Evolutionary conservation across 192 early-diverging fungal genomes (phyloP).

Genomic region (Chytriomyces hyalinus): DNA sequence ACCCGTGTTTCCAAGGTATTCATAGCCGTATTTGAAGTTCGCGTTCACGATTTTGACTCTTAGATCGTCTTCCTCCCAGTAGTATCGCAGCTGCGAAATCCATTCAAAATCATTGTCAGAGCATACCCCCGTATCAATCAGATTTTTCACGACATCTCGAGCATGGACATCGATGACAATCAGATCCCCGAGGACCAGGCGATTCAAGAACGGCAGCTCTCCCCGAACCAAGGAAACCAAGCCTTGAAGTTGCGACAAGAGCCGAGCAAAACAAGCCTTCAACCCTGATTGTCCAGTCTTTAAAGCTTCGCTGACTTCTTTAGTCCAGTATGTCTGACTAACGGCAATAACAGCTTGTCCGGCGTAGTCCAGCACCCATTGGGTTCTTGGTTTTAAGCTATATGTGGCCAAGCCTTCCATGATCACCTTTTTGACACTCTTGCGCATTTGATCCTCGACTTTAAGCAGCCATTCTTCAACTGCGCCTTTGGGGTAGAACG

Average conservation of each 20-base stretch:
- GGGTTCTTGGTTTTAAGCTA: constrained; percentile 45
- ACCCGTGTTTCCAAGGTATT: constrained; percentile 68
- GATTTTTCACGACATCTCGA: constrained; percentile 65
- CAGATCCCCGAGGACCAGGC: constrained; percentile 62
- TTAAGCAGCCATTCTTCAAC: constrained; percentile 66
- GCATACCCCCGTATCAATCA: constrained; percentile 54
- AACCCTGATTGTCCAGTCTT: constrained; percentile 48
- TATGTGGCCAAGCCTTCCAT: constrained; percentile 55
- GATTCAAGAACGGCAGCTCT: constrained; percentile 57
- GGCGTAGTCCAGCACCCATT: constrained; percentile 66
- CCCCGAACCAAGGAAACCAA: constrained; percentile 62
- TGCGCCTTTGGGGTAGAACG: constrained; percentile 65
- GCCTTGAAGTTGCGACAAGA: constrained; percentile 60
- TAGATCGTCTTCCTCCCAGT: constrained; percentile 69
- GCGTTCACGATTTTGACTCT: constrained; percentile 67
- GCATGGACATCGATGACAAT: constrained; percentile 69
- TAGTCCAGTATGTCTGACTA: constrained; percentile 64
- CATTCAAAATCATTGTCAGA: constrained; percentile 68
- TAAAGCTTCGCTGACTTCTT: constrained; percentile 63
- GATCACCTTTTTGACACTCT: constrained; percentile 64
- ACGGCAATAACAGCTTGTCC: constrained; percentile 61
- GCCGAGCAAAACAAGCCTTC: constrained; percentile 45
- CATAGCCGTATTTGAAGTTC: constrained; percentile 63
- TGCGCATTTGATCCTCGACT: constrained; percentile 62
- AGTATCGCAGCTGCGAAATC: constrained; percentile 67